Base-by-base conservation (phyloP, 1,139 yeast species). In the Chernovozyma sophiae-reginae region DNA sequence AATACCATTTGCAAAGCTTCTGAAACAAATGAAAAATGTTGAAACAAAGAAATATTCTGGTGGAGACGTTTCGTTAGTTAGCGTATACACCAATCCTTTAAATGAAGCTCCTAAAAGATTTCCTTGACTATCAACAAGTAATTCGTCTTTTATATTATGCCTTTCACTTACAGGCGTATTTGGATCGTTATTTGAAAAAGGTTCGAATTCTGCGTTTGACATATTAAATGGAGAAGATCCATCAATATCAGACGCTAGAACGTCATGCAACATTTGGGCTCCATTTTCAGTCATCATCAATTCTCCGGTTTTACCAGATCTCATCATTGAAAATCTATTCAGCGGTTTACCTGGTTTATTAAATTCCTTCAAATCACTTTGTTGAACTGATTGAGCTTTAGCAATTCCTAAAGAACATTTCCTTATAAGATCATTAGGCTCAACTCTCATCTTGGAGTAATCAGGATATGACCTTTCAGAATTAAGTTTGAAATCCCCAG, bases 21-120 rank as follows among this genome's bases (percentile, higher is more conserved):
- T 72, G 62, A 86, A 90, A 31, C 92, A 83, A 37, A 87, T 68
- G 62, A 89, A 81, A 55, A 90, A 87, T 0, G 95, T 79, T 0
- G 94, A 77, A 4, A 79, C 72, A 45, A 84, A 79, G 48, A 81
- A 78, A 39, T 79, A 79, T 44, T 81, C 87, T 4, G 81, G 81
- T 3, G 89, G 84, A 3, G 79, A 68, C 20, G 60, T 60, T 53
- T 86, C 95, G 55, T 85, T 82, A 0, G 95, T 86, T 37, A 87
- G 60, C 18, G 86, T 67, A 49, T 72, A 76, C 3, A 89, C 78
- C 40, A 87, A 65, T 0, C 90, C 90, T 48, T 80, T 79, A 49
- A 87, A 77, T 0, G 96, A 81, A 1, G 90, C 90, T 4, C 95
- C 96, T 32, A 84, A 60, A 26, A 87, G 58, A 37, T 70, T 71